Percentiles rank a stretch among this genome's conserved stretches.
These are phyloP conservation scores for Scedosporium dehoogii DNA, from an alignment of 2,329 filamentous ascomycete species.

Conservation along the genomic window DNA sequence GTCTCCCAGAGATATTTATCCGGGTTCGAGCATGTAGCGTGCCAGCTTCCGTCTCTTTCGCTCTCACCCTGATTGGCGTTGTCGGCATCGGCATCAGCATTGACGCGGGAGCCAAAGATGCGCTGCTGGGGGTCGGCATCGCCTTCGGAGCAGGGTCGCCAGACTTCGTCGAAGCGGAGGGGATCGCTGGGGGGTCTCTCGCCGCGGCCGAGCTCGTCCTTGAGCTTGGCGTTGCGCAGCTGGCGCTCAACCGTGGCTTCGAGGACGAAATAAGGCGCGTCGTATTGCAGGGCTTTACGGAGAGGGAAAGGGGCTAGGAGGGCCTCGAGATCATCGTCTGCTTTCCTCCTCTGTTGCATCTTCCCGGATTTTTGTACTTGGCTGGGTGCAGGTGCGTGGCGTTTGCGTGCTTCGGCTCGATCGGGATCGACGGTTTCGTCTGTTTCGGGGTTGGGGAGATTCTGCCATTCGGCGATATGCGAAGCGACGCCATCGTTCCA, in stretches of 20 bases:
- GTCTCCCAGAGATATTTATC: slow-evolving; percentile 43
- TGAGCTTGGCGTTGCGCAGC: slow-evolving; percentile 29
- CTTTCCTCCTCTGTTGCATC: slow-evolving; percentile 10
- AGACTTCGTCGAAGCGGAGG: slow-evolving; percentile 30
- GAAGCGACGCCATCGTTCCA: slow-evolving; percentile 39
- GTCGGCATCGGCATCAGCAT: no score
- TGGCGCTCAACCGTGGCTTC: slow-evolving; percentile 38
- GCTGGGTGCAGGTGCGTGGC: slow-evolving; percentile 7
- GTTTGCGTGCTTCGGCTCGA: slow-evolving; percentile 9
- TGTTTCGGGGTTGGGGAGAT: slow-evolving; percentile 16
- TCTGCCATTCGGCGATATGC: slow-evolving; percentile 32
- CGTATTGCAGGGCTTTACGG: slow-evolving; percentile 32
- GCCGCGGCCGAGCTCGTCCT: slow-evolving; percentile 34
- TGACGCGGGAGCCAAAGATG: slow-evolving; percentile 24
- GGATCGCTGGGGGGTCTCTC: slow-evolving; percentile 18
- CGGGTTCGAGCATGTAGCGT: slow-evolving; percentile 15
- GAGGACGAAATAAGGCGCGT: slow-evolving; percentile 28
- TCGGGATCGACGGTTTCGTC: slow-evolving; percentile 9
- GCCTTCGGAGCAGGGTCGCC: slow-evolving; percentile 29
- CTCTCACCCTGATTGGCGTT: background rate
- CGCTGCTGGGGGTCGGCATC: slow-evolving; percentile 9
- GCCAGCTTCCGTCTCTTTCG: background rate
- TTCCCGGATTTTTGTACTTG: slow-evolving; percentile 9
- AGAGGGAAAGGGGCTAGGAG: slow-evolving; percentile 23
- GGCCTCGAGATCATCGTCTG: slow-evolving; percentile 11